Percentiles rank a stretch among this genome's conserved stretches.
Conservation (phyloP, 108 stramenopile species). For the Stephanodiscus triporus region DNA sequence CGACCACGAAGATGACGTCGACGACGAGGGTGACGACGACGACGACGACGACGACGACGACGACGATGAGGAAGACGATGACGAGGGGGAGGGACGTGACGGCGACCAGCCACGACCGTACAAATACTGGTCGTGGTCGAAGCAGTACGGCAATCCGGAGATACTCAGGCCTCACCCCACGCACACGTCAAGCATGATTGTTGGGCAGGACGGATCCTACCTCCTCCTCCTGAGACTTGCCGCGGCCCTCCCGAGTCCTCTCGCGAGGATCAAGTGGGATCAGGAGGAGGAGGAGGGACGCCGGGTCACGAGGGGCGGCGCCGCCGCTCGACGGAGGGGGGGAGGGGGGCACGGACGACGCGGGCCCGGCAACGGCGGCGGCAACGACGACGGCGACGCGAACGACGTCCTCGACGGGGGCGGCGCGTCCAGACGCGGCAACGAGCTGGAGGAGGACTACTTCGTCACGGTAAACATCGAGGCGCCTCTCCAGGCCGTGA, state of each 20-base stretch:
- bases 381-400: no score
- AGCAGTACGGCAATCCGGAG: slow-evolving; percentile 44
- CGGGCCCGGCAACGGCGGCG: no score
- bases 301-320: slow-evolving; percentile 29
- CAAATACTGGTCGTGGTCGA: slow-evolving; percentile 53
- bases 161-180: slow-evolving; percentile 46
- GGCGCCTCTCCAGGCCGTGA: slow-evolving; percentile 46
- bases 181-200: slow-evolving; percentile 45
- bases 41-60: slow-evolving; percentile 2
- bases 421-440: slow-evolving; percentile 4
- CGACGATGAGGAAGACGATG: neutral
- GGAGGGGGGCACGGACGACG: no score
- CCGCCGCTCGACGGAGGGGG: neutral
- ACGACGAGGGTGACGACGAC: neutral
- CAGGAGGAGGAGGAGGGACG: slow-evolving; percentile 51
- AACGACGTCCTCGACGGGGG: slow-evolving; percentile 10
- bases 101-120: slow-evolving; percentile 36
- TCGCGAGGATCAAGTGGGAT: slow-evolving; percentile 50
- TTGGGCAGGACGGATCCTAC: slow-evolving; percentile 51
- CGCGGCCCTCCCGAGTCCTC: slow-evolving; percentile 40
- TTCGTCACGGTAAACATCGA: slow-evolving; percentile 52
- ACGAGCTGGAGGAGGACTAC: slow-evolving; percentile 47
- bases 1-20: neutral
- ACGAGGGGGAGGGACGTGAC: slow-evolving; percentile 5
- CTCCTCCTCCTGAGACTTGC: slow-evolving; percentile 37